Evolutionary conservation across 2,329 filamentous ascomycete species (phyloP).

Genomic region (Neopestalotiopsis sp.): DNA sequence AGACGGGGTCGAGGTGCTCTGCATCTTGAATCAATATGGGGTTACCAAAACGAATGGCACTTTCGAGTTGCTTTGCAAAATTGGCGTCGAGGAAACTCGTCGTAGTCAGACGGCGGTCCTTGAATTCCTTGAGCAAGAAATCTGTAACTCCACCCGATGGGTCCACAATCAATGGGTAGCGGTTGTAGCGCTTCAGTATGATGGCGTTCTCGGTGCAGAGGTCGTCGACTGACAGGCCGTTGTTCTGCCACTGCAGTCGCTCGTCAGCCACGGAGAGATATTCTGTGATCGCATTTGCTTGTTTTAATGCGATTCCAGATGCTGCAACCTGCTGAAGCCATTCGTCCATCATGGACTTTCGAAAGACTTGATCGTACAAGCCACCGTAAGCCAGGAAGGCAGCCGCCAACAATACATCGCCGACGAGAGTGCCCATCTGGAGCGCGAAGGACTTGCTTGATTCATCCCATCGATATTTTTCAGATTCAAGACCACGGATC

Average conservation of each 20-base stretch:
- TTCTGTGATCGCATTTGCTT: slow-evolving; percentile 92
- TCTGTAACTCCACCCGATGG: slow-evolving; percentile 94
- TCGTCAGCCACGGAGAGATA: slow-evolving; percentile 97
- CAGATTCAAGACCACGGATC: slow-evolving; percentile 92
- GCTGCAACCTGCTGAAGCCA: slow-evolving; percentile 93
- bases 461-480: slow-evolving; percentile 92
- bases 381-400: slow-evolving; percentile 97
- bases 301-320: slow-evolving; percentile 93
- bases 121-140: slow-evolving; percentile 93
- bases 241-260: slow-evolving; percentile 91
- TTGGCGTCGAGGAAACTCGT: slow-evolving; percentile 98
- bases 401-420: slow-evolving; percentile 94
- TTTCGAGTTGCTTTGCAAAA: slow-evolving; percentile 97
- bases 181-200: slow-evolving; percentile 95
- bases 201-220: slow-evolving; percentile 99
- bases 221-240: slow-evolving; percentile 92
- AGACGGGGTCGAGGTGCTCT: slow-evolving; percentile 93
- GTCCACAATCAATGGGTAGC: slow-evolving; percentile 97
- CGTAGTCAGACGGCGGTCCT: slow-evolving; percentile 90
- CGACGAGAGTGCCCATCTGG: slow-evolving; percentile 94
- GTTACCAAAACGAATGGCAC: slow-evolving; percentile 95
- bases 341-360: slow-evolving; percentile 96
- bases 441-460: slow-evolving; percentile 98
- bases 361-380: slow-evolving; percentile 97
- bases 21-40: slow-evolving; percentile 98